These are phyloP conservation scores for Aspergillus niger DNA, from an alignment of 2,329 filamentous ascomycete genomes.

Conservation along the genomic window DNA sequence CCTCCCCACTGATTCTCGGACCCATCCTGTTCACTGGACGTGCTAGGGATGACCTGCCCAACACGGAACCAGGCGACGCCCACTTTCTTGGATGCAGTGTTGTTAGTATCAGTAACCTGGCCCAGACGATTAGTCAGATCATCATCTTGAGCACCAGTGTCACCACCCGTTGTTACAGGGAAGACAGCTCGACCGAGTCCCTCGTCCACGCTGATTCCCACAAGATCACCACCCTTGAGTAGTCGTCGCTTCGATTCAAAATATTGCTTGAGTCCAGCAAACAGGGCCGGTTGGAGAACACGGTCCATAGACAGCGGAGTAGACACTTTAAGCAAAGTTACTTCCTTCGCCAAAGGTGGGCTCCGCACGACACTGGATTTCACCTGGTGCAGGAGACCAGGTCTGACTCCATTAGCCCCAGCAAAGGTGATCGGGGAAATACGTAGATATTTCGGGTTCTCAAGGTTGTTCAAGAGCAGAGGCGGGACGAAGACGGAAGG, in stretches of 20 bases:
- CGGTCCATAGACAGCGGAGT: conserved; percentile 87
- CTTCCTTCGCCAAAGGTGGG: conserved; percentile 69
- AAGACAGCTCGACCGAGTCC: conserved; percentile 79
- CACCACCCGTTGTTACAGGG: conserved; percentile 59
- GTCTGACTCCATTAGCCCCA: conserved; percentile 50
- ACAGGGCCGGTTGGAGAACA: conserved; percentile 78
- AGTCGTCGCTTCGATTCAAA: conserved; percentile 82
- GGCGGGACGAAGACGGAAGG: conserved; percentile 79
- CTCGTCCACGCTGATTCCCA: conserved; percentile 87
- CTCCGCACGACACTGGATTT: conserved; percentile 49
- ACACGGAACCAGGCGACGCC: conserved; percentile 90
- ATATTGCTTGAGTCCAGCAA: conserved; percentile 83
- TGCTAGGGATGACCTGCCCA: conserved; percentile 64
- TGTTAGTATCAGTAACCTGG: conserved; percentile 29
- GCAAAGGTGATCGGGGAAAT: conserved; percentile 62
- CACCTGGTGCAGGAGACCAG: conserved; percentile 57
- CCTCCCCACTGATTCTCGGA: conserved; percentile 79
- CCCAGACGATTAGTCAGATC: conserved; percentile 58
- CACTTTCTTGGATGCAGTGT: conserved; percentile 50
- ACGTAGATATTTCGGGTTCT: conserved; percentile 74
- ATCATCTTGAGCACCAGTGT: conserved; percentile 68
- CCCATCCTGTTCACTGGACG: conserved; percentile 56
- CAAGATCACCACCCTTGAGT: conserved; percentile 81
- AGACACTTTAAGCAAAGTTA: conserved; percentile 83
- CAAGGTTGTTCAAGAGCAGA: conserved; percentile 81